Base-by-base conservation (phyloP, 352 stramenopile genomes). In the Blastocystis sp. region DNA sequence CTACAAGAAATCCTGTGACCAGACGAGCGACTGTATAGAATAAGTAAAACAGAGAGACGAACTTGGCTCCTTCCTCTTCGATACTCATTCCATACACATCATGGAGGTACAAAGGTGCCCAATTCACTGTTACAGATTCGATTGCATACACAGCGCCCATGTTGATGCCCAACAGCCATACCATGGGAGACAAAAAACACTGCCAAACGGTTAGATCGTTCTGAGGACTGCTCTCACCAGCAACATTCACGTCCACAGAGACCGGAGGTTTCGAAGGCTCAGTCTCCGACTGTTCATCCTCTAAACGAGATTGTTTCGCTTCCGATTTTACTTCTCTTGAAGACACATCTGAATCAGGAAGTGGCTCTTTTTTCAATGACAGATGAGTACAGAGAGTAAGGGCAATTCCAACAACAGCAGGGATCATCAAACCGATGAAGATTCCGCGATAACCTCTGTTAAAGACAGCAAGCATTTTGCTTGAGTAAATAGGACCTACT, bases 81-180 rank as follows among this genome's bases (percentile, higher is more conserved):
- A 59, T 59, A 9, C 56, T 37, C 43, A 88, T 88, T 3, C 39
- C 54, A 29, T 76, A 88, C 45, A 76, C n/a, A 11, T 88, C 45
- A 43, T 88, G 43, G 41, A 88, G 66, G 26, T 88, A 88, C 4
- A 88, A 29, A 39, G 66, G 66, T 18, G 15, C 77, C 77, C 77
- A 88, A 29, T 76, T 88, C 39, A 79, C 47, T 2, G 66, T 88
- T 47, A 76, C 41, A 20, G 66, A 88, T 45, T 88, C 77, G 47
- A 79, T 88, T n/a, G 43, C 66, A 43, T 64, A 88, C 5, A 88
- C 62, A 15, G 66, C 66, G 5, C 77, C 77, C 66, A 88, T 79
- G 55, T 62, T 88, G 2, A 88, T 5, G 6, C 62, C 77, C 55
- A 88, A 26, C 26, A 88, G 39, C 77, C 77, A 88, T 47, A 88